Base-by-base conservation (phyloP, 164 flowering plant species). In the Magnolia changhungtana region DNA sequence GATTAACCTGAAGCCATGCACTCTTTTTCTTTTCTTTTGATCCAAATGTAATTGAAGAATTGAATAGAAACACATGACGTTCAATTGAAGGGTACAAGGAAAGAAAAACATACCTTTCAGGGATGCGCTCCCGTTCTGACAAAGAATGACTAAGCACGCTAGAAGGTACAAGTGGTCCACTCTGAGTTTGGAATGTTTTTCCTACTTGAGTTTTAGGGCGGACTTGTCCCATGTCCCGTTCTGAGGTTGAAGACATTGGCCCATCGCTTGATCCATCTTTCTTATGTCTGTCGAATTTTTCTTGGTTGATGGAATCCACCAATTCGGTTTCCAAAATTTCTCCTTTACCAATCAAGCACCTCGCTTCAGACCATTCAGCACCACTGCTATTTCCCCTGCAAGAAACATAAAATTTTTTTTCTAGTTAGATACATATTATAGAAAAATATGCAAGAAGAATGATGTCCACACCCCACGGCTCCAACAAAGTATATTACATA, bases 131-230 rank as follows among this genome's bases (percentile, higher is more conserved):
- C 68, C 86, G 85, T 70, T 96, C 99, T 27, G 90, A 82, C 51
- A 55, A 74, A 27, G 95, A 87, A 84, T 90, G 89, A 73, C 74
- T 66, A 72, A 90, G 87, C 75, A 89, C 93, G 71, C 27, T 29
- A 74, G 84, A 89, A 83, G 97, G 89, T 74, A 81, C 76, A 45
- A 91, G 94, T 7, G 98, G 99, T 64, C 97, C 98, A 85, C 97
- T 92, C 67, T 86, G 95, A 75, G 89, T 85, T 84, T 90, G 90
- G 72, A 91, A 87, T 74, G 78, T 59, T 80, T 79, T 90, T 49
- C 80, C 85, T 6, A 78, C 45, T 78, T 83, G 88, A 76, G 74
- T 50, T 82, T 81, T 91, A 79, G 81, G 68, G 75, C 84, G 87
- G 74, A 86, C 78, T 31, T 72, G 83, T 50, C 79, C 77, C 50